Base-by-base conservation (phyloP, 257 asterid species). In the Lantana camara region DNA sequence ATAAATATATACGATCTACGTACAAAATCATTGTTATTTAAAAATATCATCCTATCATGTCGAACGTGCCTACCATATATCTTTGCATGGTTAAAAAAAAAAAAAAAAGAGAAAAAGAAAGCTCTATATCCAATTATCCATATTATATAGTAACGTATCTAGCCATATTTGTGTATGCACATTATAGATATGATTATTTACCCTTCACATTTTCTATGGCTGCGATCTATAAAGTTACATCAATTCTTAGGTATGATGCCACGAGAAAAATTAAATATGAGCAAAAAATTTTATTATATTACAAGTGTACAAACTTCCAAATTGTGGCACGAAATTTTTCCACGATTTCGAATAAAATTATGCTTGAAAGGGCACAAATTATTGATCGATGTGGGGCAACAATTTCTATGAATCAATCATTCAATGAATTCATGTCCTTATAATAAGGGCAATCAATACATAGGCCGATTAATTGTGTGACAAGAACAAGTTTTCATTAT, bases 271-370 rank as follows among this genome's bases (percentile, higher is more conserved):
- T 21, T 8, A 7, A 3, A 53, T 15, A 7, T 53, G n/a, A n/a
- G 21, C 8, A n/a, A 30, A 53, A n/a, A 6, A 53, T 27, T 53
- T 14, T 21, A 21, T 7, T 16, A 7, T 29, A 1, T 29, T 29
- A 27, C 59, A 53, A 53, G 59, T 53, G 59, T 53, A 29, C 42
- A 53, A 53, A 53, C 13, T 1, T 7, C n/a, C 60, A 53, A 53
- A 51, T 11, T n/a, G 11, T 22, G 37, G 37, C 11, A 34, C 37
- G 9, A 48, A 19, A n/a, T n/a, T n/a, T n/a, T n/a, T n/a, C n/a
- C n/a, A n/a, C n/a, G n/a, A n/a, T n/a, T n/a, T n/a, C n/a, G n/a
- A n/a, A n/a, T n/a, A n/a, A n/a, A n/a, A n/a, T n/a, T n/a, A n/a
- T n/a, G n/a, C n/a, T n/a, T 16, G 30, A 17, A 19, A 17, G 11